These are phyloP conservation scores for Colletotrichum chlorophyti DNA, from an alignment of 2,329 filamentous ascomycete species.

Conservation along the genomic window DNA sequence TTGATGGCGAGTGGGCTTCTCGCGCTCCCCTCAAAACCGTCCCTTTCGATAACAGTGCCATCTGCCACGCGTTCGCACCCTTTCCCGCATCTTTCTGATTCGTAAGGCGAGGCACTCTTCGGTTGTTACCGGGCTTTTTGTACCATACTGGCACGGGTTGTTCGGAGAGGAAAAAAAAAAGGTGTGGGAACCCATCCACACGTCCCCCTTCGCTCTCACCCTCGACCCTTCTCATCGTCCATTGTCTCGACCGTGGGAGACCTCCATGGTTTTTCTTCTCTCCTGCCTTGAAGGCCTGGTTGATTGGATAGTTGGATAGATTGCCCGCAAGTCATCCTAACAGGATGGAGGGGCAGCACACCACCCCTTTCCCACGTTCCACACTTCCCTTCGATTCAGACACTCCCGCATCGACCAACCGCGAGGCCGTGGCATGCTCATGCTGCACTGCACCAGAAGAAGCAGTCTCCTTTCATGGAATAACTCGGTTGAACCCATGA, in stretches of 20 bases:
- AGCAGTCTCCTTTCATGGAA: constrained; percentile 3
- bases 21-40: too few relatives aligned
- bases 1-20: too few relatives aligned
- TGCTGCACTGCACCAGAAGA: neutral
- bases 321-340: constrained; percentile 16
- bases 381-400: neutral
- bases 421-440: constrained; percentile 17
- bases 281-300: too few relatives aligned
- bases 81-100: too few relatives aligned
- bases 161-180: constrained; percentile 8
- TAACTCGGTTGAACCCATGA: constrained; percentile 26
- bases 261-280: neutral
- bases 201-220: neutral
- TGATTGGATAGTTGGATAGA: too few relatives aligned
- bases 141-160: constrained; percentile 17
- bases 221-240: constrained; percentile 4
- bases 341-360: neutral
- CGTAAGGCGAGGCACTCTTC: too few relatives aligned
- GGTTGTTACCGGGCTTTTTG: neutral
- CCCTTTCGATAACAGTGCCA: too few relatives aligned
- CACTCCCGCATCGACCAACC: neutral
- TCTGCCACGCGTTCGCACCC: too few relatives aligned
- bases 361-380: neutral
- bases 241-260: constrained; percentile 1
- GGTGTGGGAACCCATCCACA: constrained; percentile 1